Conservation (phyloP, 352 stramenopile species). For the Pythium chondricola region DNA sequence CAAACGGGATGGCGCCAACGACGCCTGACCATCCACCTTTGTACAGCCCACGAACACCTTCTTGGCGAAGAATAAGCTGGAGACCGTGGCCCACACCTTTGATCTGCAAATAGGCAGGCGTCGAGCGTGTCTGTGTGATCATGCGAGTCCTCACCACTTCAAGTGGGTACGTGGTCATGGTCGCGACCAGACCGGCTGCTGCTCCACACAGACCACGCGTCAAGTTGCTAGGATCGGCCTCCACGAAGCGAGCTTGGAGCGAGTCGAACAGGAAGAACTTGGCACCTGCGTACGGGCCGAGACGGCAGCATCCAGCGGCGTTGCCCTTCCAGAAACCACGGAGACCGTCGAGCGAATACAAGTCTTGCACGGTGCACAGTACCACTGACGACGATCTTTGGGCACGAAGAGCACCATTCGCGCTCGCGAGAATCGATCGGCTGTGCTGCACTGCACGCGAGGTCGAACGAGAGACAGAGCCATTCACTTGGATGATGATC, state of each 20-base stretch:
- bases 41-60: slow-evolving; percentile 72
- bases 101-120: slow-evolving; percentile 35
- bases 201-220: slow-evolving; percentile 56
- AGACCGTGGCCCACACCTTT: slow-evolving; percentile 52
- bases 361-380: slow-evolving; percentile 34
- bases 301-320: slow-evolving; percentile 63
- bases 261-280: slow-evolving; percentile 82
- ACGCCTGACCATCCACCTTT: slow-evolving; percentile 56
- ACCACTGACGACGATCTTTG: slow-evolving; percentile 28
- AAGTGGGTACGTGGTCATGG: slow-evolving; percentile 70
- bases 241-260: slow-evolving; percentile 45
- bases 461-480: slow-evolving; percentile 22
- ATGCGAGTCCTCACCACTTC: slow-evolving; percentile 80
- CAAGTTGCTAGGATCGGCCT: slow-evolving; percentile 29
- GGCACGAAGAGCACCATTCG: slow-evolving; percentile 6
- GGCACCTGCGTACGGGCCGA: slow-evolving; percentile 68
- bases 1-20: slow-evolving; percentile 69
- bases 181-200: slow-evolving; percentile 56
- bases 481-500: slow-evolving; percentile 80
- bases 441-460: slow-evolving; percentile 18
- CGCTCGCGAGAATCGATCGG: slow-evolving; percentile 4
- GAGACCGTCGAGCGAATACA: slow-evolving; percentile 62
- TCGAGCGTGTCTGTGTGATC: slow-evolving; percentile 49
- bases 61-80: slow-evolving; percentile 44
- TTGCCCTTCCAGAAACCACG: slow-evolving; percentile 81